Conservation (phyloP, 495 filamentous ascomycete species). For the Cladorrhinum samala region DNA sequence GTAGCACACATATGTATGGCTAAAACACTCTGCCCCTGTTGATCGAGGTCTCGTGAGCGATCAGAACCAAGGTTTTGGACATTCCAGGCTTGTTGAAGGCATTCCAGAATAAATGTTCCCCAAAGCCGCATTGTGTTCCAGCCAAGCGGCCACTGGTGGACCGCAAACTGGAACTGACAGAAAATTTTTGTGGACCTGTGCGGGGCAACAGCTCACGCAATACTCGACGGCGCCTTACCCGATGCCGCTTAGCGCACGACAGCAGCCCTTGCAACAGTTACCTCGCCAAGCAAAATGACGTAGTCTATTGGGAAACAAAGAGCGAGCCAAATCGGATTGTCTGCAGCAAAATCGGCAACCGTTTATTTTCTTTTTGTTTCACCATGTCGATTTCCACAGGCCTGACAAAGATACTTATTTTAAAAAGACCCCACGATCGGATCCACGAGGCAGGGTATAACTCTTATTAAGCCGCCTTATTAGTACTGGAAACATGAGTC, state of each 20-base stretch:
- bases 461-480: too few species aligned
- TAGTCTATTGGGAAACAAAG: neutral
- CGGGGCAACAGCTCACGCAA: neutral
- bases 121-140: too few species aligned
- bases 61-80: neutral
- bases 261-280: neutral
- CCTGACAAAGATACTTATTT: too few species aligned
- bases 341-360: neutral
- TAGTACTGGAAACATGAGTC: too few species aligned
- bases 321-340: neutral
- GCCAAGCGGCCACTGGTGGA: too few species aligned
- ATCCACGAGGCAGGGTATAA: too few species aligned
- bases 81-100: neutral
- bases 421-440: too few species aligned
- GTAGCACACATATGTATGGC: too few species aligned
- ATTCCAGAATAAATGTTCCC: too few species aligned
- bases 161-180: too few species aligned
- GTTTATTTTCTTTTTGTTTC: neutral
- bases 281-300: neutral
- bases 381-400: neutral
- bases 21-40: too few species aligned
- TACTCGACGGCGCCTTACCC: neutral
- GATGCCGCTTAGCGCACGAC: neutral
- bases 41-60: neutral
- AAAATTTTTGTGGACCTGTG: neutral